Evolutionary conservation across 164 flowering plant genomes (phyloP), one percentile per base, ranked within the genome.

Genomic region (Litsea cubeba): DNA sequence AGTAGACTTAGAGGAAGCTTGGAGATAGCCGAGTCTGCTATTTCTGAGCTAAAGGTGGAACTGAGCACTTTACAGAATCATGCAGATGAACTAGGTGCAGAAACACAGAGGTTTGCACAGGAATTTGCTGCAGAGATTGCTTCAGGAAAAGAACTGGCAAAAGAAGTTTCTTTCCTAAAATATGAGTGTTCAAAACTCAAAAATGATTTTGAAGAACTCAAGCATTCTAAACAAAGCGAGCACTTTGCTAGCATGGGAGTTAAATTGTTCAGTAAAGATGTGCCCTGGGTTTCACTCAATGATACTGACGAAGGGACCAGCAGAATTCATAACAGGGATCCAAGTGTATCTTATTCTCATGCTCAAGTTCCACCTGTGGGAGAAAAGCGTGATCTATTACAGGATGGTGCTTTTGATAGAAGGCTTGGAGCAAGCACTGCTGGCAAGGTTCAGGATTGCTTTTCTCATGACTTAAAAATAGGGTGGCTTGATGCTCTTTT

Each of bases 21-120:
- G 83, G 96, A 89, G 75, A 77, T 78, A 57, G 90, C 96, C 24
- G 93, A 95, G 74, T 83, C 94, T 26, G 88, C 95, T 75, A 80
- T 92, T 69, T 67, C 73, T 74, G 91, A 91, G 72, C 89, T 95
- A 58, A 89, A 87, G 84, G 72, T 80, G 57, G 96, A 91, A 82
- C 81, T 95, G 57, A 83, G 72, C 85, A 81, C 92, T 30, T 80
- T 93, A 83, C 95, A 87, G 66, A 81, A 81, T 82, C 81, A 88
- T 71, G 88, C 92, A 49, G 86, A 91, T 81, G 89, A 89, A 73
- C 74, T 92, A 69, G 88, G 92, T 64, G 75, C 62, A 77, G 91
- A 92, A 84, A 82, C 91, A 66, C 86, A 88, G 35, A 88, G 82
- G 69, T 81, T 92, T 69, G 63, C 88, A 10, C 77, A 80, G 72